A percentile compares a stretch with the other conserved stretches of the same genome.
These are phyloP conservation scores for Kalanchoe fedtschenkoi DNA, from an alignment of 164 flowering plant genomes.

Conservation along the genomic window DNA sequence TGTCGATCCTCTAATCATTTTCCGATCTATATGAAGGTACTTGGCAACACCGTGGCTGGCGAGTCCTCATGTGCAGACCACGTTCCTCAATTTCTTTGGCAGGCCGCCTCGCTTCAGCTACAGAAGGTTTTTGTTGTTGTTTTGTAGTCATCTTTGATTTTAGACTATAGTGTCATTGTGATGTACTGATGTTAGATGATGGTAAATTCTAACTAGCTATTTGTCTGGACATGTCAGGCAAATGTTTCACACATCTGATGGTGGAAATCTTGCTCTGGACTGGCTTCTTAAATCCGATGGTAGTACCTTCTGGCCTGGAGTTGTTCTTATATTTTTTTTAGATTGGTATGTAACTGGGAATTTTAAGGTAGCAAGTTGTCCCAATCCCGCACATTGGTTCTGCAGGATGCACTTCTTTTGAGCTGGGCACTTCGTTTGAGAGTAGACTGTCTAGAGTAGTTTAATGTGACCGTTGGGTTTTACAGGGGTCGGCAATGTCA, in stretches of 20 bases:
- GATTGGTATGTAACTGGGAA: too few relatives aligned
- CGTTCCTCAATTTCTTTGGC: slow-evolving; percentile 35
- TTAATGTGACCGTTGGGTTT: too few relatives aligned
- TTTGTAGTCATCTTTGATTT: too few relatives aligned
- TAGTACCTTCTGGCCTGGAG: slow-evolving; percentile 12
- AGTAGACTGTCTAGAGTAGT: too few relatives aligned
- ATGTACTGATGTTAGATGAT: neutral
- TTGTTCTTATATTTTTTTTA: too few relatives aligned
- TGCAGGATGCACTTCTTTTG: too few relatives aligned
- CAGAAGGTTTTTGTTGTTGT: slow-evolving; percentile 24
- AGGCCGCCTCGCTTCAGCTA: slow-evolving; percentile 42
- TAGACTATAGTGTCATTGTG: too few relatives aligned
- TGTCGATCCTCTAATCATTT: neutral
- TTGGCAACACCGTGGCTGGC: slow-evolving; percentile 56
- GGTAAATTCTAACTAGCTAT: neutral
- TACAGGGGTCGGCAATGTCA: too few relatives aligned
- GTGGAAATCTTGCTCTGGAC: slow-evolving; percentile 89
- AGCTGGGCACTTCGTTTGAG: too few relatives aligned
- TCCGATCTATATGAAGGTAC: slow-evolving; percentile 22
- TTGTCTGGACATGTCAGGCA: slow-evolving; percentile 29
- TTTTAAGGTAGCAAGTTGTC: too few relatives aligned
- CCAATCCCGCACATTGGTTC: too few relatives aligned
- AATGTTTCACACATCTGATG: slow-evolving; percentile 59
- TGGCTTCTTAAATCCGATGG: slow-evolving; percentile 75
- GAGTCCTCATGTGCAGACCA: slow-evolving; percentile 54